Evolutionary conservation across 768 basidiomycete genomes (phyloP).

Genomic region (Mycena epipterygia): DNA sequence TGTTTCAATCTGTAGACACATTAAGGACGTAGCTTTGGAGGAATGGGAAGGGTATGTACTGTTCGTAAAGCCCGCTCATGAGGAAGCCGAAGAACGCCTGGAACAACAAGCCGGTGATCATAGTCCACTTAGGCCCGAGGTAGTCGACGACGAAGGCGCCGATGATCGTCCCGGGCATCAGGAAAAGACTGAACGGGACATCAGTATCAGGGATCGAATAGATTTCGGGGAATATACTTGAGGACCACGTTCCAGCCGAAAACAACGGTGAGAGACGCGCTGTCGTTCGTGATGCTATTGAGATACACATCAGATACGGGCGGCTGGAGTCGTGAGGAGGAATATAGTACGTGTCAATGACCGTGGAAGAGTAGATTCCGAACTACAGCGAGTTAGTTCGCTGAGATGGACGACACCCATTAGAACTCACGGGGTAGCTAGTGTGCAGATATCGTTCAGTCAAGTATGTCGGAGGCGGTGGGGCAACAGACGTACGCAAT

Average conservation of each 20-base stretch:
- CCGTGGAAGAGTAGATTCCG: conserved; percentile 83
- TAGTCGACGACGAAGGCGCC: conserved; percentile 85
- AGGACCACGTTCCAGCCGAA: conserved; percentile 91
- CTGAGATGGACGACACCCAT: neutral
- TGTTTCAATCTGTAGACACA: conserved; percentile 60
- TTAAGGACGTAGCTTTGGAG: neutral
- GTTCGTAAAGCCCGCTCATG: conserved; percentile 86
- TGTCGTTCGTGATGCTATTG: conserved; percentile 69
- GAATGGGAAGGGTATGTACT: conserved; percentile 44
- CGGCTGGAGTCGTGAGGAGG: neutral
- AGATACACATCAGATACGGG: neutral
- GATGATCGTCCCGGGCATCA: conserved; percentile 67
- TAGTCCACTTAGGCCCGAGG: conserved; percentile 71
- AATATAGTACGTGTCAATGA: conserved; percentile 69
- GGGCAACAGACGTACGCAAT: conserved; percentile 65
- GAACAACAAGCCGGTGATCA: conserved; percentile 76
- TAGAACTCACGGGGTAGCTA: conserved; percentile 73
- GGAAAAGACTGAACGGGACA: conserved; percentile 47
- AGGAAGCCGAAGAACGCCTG: conserved; percentile 89
- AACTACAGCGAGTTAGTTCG: conserved; percentile 59
- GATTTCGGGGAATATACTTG: conserved; percentile 60
- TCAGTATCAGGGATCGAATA: neutral
- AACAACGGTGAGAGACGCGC: conserved; percentile 65
- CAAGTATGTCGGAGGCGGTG: neutral
- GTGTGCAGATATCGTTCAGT: neutral